Evolutionary conservation across 768 basidiomycete genomes (phyloP), one percentile per base, ranked within the genome.

Genomic region (Termitomyces sp.): DNA sequence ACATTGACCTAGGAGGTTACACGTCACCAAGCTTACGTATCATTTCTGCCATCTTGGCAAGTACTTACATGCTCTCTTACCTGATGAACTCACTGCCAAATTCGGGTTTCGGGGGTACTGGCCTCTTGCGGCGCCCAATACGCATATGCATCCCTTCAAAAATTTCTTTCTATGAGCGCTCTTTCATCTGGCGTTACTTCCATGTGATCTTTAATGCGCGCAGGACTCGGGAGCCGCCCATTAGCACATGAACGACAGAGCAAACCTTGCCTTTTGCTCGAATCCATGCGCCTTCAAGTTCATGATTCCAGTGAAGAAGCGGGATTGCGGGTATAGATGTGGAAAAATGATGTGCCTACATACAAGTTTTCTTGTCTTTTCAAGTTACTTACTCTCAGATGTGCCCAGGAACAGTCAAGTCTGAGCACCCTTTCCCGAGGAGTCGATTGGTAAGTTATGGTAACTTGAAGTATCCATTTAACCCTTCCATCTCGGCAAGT

Each of bases 21-120:
- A 22, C 47, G 44, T 32, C 51, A 35, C 36, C 41, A 43, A 41
- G 22, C 47, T 10, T 31, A 23, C 18, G 48, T 18, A 53, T 53
- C 52, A 42, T 50, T 54, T 51, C 36, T 50, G 29, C 53, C 45
- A n/a, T n/a, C n/a, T n/a, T 41, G 39, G 7, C 50, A 55, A n/a
- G n/a, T n/a, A n/a, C n/a, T n/a, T n/a, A n/a, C n/a, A n/a, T n/a
- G n/a, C n/a, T n/a, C n/a, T n/a, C n/a, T n/a, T n/a, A n/a, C n/a
- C n/a, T n/a, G n/a, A n/a, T n/a, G n/a, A n/a, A n/a, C n/a, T 43
- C 22, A 50, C 18, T 36, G 22, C 51, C 29, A 32, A 20, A 46
- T 48, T 36, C n/a, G 39, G 40, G 39, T n/a, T n/a, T n/a, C n/a
- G n/a, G n/a, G n/a, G n/a, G n/a, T n/a, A n/a, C n/a, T n/a, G n/a